Percentiles rank a stretch among this genome's conserved stretches.
Evolutionary conservation across 139 green algal genomes (phyloP).

Genomic region (Chlorokybus atmophyticus): DNA sequence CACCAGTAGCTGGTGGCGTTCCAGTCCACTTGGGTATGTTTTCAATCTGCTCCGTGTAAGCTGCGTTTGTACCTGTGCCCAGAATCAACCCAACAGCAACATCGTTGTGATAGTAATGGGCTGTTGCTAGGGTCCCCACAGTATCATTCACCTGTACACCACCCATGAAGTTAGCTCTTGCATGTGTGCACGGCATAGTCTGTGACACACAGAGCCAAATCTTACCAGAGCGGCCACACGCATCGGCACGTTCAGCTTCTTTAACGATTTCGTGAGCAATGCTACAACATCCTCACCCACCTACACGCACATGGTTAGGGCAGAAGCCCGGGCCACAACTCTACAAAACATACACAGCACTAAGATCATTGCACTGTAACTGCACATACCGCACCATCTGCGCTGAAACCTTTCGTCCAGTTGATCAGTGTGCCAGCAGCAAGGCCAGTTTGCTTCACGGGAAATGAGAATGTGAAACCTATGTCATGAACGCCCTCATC

Average conservation of each 20-base stretch:
- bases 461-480: slow-evolving; percentile 87
- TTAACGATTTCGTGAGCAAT: slow-evolving; percentile 26
- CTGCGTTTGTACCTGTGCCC: slow-evolving; percentile 73
- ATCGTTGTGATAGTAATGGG: not conserved
- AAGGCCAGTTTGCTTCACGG: slow-evolving; percentile 61
- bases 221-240: slow-evolving; percentile 17
- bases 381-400: too few species aligned
- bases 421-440: slow-evolving; percentile 56
- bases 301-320: too few species aligned
- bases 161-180: not conserved
- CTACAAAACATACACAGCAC: too few species aligned
- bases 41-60: slow-evolving; percentile 51
- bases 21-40: slow-evolving; percentile 8
- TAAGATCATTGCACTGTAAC: too few species aligned
- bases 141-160: not conserved
- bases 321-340: too few species aligned
- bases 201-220: not conserved
- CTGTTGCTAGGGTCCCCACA: not conserved
- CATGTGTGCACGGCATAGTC: too few species aligned
- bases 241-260: slow-evolving; percentile 9
- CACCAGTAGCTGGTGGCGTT: not conserved
- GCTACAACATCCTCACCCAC: slow-evolving; percentile 36
- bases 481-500: slow-evolving; percentile 28
- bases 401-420: slow-evolving; percentile 75
- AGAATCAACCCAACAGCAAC: not conserved